A percentile compares a stretch with the other conserved stretches of the same genome.
Evolutionary conservation across 441 rosid genomes (phyloP).

Genomic region (Euphorbia neoarborescens): DNA sequence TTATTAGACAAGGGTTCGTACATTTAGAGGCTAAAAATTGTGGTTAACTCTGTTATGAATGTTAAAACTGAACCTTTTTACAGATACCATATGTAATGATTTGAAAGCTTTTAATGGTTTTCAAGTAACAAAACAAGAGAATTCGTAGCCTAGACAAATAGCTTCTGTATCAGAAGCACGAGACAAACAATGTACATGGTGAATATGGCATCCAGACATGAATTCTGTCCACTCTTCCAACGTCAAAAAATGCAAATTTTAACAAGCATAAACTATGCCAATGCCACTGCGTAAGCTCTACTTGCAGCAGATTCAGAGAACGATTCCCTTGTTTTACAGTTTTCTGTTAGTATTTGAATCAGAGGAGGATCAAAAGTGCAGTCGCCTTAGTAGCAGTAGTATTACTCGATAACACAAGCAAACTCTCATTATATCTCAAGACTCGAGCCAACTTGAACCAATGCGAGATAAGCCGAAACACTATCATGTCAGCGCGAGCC

Average conservation of each 20-base stretch:
- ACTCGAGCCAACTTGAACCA: not conserved
- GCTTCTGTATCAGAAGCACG: not conserved
- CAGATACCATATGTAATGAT: too few species aligned
- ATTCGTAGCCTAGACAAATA: not conserved
- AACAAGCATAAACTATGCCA: not conserved
- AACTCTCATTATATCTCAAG: not conserved
- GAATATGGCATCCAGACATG: not conserved
- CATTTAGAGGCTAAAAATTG: too few species aligned
- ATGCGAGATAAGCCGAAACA: not conserved
- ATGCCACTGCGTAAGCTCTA: constrained; percentile 1
- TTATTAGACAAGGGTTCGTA: too few species aligned
- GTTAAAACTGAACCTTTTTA: too few species aligned
- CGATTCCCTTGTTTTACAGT: not conserved
- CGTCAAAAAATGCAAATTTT: not conserved
- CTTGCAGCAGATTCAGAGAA: not conserved
- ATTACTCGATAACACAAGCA: not conserved
- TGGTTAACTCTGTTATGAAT: too few species aligned
- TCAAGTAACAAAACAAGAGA: too few species aligned
- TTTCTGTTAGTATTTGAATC: not conserved
- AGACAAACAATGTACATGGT: not conserved
- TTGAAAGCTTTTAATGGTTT: too few species aligned
- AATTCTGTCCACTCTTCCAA: not conserved
- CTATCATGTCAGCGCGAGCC: not conserved
- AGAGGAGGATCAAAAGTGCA: not conserved
- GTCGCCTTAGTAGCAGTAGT: not conserved